These are phyloP conservation scores for Aspergillus tamarii DNA, from an alignment of 2,329 filamentous ascomycete species.

Conservation along the genomic window DNA sequence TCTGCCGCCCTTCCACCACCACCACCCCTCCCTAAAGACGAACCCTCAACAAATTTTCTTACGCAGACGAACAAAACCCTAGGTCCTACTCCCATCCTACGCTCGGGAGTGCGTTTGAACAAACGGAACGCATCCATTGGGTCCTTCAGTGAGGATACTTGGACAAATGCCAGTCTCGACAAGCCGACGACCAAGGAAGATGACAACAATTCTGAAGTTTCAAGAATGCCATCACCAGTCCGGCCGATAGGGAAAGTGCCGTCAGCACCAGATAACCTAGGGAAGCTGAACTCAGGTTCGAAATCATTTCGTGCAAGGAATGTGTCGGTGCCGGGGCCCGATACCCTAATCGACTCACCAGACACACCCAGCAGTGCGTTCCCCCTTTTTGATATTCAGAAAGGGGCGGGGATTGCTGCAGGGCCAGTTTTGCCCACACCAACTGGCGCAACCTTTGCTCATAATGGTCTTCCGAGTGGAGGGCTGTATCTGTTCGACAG, in stretches of 20 bases:
- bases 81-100: conserved; percentile 18
- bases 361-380: conserved; percentile 75
- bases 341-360: conserved; percentile 69
- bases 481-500: conserved; percentile 83
- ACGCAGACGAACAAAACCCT: conserved; percentile 17
- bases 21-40: conserved; percentile 34
- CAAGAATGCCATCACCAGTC: conserved; percentile 38
- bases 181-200: conserved; percentile 51
- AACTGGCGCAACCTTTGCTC: conserved; percentile 62
- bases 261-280: conserved; percentile 50
- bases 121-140: conserved; percentile 38
- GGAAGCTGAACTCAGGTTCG: conserved; percentile 72
- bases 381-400: conserved; percentile 50
- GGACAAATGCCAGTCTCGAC: conserved; percentile 45
- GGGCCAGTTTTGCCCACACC: conserved; percentile 71
- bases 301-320: conserved; percentile 75
- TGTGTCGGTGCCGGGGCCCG: conserved; percentile 65
- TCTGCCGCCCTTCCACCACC: conserved; percentile 26
- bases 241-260: conserved; percentile 43
- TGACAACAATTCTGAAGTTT: conserved; percentile 34
- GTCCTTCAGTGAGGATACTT: conserved; percentile 43
- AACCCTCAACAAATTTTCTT: conserved; percentile 24
- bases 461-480: conserved; percentile 61
- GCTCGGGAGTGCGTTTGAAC: conserved; percentile 29
- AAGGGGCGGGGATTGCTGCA: conserved; percentile 52